Base-by-base conservation (phyloP, 2,329 filamentous ascomycete species). In the Passalora sequoiae region DNA sequence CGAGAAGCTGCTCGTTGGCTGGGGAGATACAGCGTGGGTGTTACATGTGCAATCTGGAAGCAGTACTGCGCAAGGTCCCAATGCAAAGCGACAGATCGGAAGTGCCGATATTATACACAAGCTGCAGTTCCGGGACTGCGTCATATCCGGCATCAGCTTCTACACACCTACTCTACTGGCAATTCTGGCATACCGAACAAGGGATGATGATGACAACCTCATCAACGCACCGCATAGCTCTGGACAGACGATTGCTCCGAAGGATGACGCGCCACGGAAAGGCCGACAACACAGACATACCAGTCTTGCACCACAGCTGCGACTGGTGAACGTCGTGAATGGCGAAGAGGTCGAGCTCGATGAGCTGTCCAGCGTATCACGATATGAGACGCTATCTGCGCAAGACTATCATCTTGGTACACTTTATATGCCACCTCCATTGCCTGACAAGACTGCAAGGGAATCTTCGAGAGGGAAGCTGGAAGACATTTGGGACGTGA, bases 21-120 rank as follows among this genome's bases (percentile, higher is more conserved):
- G 94, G 92, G 92, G 92, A 49, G 85, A 89, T 45, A 94, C 86
- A 1, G 87, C 95, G 42, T 98, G 92, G 92, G 83, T 98, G 39
- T 83, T 98, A 42, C 84, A 96, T 63, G 84, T 98, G 13, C 84
- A 89, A 60, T 47, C 48, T 10, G 81, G 86, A 4, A 85, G 85
- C 10, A 79, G 80, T n/a, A 63, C 77, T 31, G 80, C 80, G 4
- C 48, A 52, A 8, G 68, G 77, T 35, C 84, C 80, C 22, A 86
- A 80, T 59, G 81, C 82, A 38, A 83, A 88, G 60, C 81, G 76
- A 59, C 82, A 79, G 35, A 77, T 84, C 55, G 91, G 88, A 21
- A 83, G 81, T 55, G 89, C 88, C 38, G 88, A 96, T 63, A 91
- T 97, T 62, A 81, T 88, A 50, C 94, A 94, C 67, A 89, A 76